Percentiles rank a stretch among this genome's conserved stretches.
phyloP scores from a whole-genome alignment of 2,329 filamentous ascomycete species.

The Verticillium albo-atrum region DNA sequence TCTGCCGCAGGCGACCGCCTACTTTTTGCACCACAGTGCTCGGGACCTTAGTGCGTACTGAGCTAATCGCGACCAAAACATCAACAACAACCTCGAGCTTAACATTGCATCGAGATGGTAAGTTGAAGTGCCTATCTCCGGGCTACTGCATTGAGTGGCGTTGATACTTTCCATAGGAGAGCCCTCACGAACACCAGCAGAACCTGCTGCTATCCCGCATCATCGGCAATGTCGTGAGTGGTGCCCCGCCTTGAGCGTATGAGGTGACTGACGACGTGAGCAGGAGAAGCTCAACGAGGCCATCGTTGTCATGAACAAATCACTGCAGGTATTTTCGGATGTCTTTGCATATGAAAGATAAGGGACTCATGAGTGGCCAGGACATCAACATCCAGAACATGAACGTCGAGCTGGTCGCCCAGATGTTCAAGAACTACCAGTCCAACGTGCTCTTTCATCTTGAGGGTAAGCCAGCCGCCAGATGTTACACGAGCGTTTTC shows the following conservation, averaged over 20 bases:
- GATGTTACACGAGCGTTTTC: conserved; percentile 6
- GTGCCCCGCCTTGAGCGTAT: conserved; percentile 28
- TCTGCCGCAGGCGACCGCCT: conserved; percentile 11
- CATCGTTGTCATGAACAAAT: conserved; percentile 87
- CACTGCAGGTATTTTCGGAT: conserved; percentile 62
- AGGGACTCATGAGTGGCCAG: conserved; percentile 34
- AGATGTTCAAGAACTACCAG: conserved; percentile 99
- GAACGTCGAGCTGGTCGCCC: conserved; percentile 95
- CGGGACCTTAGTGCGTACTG: background rate
- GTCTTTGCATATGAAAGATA: background rate
- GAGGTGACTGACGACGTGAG: background rate
- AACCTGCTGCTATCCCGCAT: conserved; percentile 89
- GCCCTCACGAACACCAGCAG: conserved; percentile 96
- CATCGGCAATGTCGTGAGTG: conserved; percentile 85
- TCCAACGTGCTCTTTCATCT: conserved; percentile 96
- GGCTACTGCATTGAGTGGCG: background rate
- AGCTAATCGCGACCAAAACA: background rate
- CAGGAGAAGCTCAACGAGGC: conserved; percentile 98
- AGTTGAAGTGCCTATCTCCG: background rate
- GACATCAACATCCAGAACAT: conserved; percentile 99
- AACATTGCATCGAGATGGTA: conserved; percentile 8
- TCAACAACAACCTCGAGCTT: background rate
- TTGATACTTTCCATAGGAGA: conserved; percentile 56
- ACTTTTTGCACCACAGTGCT: no score
- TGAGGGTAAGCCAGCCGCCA: conserved; percentile 64